Evolutionary conservation across 306 rosid genomes (phyloP), one percentile per base, ranked within the genome.

Genomic region (Canavalia ensiformis): DNA sequence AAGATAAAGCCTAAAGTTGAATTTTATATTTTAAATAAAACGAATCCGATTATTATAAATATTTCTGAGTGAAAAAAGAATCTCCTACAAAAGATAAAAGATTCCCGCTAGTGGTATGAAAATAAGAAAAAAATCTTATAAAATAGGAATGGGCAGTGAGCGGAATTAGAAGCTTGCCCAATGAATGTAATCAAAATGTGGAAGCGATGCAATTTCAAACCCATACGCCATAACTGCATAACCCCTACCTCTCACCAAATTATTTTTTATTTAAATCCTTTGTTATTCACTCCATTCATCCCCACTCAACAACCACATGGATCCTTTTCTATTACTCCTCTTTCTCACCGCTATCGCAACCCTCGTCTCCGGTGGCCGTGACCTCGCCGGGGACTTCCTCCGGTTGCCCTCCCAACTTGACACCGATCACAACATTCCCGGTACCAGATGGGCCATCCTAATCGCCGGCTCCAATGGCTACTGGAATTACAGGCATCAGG

Each of bases 401-500:
- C 90, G 94, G n/a, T 52, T 96, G 78, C 99, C 99, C 0, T 92
- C 94, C 0, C 85, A 93, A 69, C 65, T 75, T 4, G 80, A 12
- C 7, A 84, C 54, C 9, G 80, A 66, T 34, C 79, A 85, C 29
- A 86, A 81, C 3, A 83, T 45, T 7, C 83, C 66, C 33, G 99
- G 94, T 33, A 96, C 97, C n/a, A 80, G 87, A 67, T 96, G 99
- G 99, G 99, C 99, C 9, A 81, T 96, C 75, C 82, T 96, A 72
- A 75, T 96, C 37, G 98, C 98, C 54, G 99, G 99, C 68, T 96
- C 99, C 4, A 90, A 46, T 68, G 98, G 98, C n/a, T 96, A 90
- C 83, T 89, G 94, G 98, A 96, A 96, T 78, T 96, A 96, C 86
- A 90, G 98, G 68, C 98, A 96, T 47, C 99, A 93, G 97, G 99